Base-by-base conservation (phyloP, 257 asterid species). In the Pogostemon cablin region DNA sequence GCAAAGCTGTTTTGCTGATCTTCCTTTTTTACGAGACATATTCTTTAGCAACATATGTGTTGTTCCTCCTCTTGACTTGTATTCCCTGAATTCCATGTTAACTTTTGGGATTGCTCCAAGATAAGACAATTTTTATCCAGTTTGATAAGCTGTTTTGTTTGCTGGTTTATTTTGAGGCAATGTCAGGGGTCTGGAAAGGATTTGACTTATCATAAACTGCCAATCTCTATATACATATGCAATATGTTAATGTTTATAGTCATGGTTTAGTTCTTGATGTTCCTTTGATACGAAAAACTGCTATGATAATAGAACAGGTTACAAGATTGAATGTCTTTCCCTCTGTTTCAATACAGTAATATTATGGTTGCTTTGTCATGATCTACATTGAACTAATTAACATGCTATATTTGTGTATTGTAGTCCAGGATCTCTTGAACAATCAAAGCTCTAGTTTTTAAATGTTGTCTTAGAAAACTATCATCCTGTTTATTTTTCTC, bases 301-400 rank as follows among this genome's bases (percentile, higher is more conserved):
- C 34, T 44, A 3, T 11, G 10, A 68, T 54, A n/a, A n/a, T n/a
- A n/a, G n/a, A 57, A 48, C 67, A 44, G 74, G 67, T 69, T 5
- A 38, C 2, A 15, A 15, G 3, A 20, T 67, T 38, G 20, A 52
- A 40, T 34, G 25, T 39, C 7, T 15, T 43, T 3, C 15, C 44
- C 47, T 48, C 59, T 3, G 38, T 41, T 35, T 11, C 17, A 5
- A 9, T 15, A 12, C 0, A 8, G 34, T 41, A 35, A 2, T 17
- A 6, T 9, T 25, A 2, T 34, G 43, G 34, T 54, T 20, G 32
- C 25, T 4, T 64, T 53, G 8, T 9, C 40, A 46, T 4, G 42
- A 20, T 6, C 9, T 41, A 20, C 5, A 17, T 9, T 6, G 50
- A 15, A 15, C 15, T 15, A 41, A 40, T 43, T 25, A 11, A 6